phyloP scores from a whole-genome alignment of 495 filamentous ascomycete species.

The Penicillium roqueforti region DNA sequence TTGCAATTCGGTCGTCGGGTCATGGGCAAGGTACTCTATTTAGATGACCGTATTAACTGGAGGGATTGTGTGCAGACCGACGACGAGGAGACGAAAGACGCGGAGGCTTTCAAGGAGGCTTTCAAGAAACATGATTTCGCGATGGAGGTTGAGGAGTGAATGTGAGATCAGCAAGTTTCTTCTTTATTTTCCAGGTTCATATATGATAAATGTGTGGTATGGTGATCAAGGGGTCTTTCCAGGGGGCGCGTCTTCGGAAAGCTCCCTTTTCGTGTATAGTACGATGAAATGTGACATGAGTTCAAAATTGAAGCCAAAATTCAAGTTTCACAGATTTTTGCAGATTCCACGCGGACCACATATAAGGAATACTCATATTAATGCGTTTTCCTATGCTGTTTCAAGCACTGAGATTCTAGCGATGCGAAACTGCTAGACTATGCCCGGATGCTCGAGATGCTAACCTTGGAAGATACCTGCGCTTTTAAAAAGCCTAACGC shows the following conservation, averaged over 20 bases:
- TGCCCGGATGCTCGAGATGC: too few relatives aligned
- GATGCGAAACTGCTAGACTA: too few relatives aligned
- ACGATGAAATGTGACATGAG: constrained; percentile 8
- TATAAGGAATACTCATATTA: neutral
- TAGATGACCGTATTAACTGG: constrained; percentile 75
- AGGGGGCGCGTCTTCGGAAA: neutral
- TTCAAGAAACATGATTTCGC: constrained; percentile 85
- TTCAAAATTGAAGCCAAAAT: neutral
- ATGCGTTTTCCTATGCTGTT: neutral
- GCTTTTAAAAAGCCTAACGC: too few relatives aligned
- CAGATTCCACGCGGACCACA: neutral
- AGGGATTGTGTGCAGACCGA: constrained; percentile 71
- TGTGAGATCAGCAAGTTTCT: neutral
- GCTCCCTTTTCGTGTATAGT: neutral
- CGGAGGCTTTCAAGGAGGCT: constrained; percentile 73
- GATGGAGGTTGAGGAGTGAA: constrained; percentile 27
- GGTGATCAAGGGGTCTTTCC: neutral
- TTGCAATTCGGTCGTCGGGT: constrained; percentile 70
- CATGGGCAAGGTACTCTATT: constrained; percentile 76
- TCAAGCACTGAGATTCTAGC: too few relatives aligned
- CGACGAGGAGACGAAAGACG: constrained; percentile 74
- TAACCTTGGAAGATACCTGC: too few relatives aligned
- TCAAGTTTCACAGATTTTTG: neutral
- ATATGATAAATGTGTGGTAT: neutral
- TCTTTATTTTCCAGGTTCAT: neutral